Percentiles rank a stretch among this genome's conserved stretches.
These are phyloP conservation scores for Nannizziopsis barbatae DNA, from an alignment of 2,329 filamentous ascomycete species.

Conservation along the genomic window DNA sequence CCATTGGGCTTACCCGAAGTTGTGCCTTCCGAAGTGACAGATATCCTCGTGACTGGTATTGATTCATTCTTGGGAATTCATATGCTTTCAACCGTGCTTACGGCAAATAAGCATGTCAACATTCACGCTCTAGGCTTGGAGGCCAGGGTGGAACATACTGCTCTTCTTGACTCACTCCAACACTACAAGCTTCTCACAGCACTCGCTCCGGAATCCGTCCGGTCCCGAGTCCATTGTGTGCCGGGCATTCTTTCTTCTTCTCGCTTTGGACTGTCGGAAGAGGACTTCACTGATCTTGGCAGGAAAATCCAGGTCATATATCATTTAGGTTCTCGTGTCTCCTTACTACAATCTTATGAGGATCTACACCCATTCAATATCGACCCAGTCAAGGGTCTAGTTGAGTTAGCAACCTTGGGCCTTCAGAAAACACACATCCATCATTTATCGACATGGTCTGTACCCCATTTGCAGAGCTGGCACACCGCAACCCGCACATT, in stretches of 20 bases:
- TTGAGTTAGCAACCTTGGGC: conserved; percentile 8
- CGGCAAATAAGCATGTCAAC: background rate
- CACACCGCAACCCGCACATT: conserved; percentile 3
- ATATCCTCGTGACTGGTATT: conserved; percentile 11
- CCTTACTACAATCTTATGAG: conserved; percentile 10
- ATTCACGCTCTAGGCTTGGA: conserved; percentile 8
- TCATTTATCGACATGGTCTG: conserved; percentile 11
- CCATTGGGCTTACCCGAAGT: background rate
- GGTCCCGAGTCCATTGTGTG: conserved; percentile 5
- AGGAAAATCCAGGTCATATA: conserved; percentile 10
- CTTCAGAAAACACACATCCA: conserved; percentile 7
- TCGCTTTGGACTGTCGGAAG: background rate
- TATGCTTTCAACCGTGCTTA: conserved; percentile 5
- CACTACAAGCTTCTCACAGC: conserved; percentile 3
- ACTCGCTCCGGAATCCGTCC: background rate
- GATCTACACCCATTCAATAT: conserved; percentile 9
- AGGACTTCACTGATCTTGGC: conserved; percentile 6
- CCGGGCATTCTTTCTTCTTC: conserved; percentile 6
- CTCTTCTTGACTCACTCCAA: background rate
- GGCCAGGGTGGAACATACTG: background rate
- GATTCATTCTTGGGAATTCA: conserved; percentile 11
- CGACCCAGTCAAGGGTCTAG: conserved; percentile 1
- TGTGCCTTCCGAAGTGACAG: conserved; percentile 1
- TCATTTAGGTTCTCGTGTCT: conserved; percentile 8
- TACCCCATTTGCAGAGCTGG: conserved; percentile 9